Evolutionary conservation across 164 flowering plant species (phyloP).

Genomic region (Tinospora cordifolia): DNA sequence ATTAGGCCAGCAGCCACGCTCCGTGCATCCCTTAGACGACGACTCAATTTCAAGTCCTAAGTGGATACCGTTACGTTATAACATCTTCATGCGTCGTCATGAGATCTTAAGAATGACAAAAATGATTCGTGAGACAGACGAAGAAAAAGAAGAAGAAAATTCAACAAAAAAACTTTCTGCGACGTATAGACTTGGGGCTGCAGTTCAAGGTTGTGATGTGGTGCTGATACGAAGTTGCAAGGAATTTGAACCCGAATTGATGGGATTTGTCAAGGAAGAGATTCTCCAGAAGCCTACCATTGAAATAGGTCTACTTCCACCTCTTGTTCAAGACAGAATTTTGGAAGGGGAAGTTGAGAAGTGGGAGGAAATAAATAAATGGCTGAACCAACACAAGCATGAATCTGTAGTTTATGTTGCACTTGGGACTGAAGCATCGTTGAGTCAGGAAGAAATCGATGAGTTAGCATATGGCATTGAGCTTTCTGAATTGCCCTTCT

Average conservation of each 20-base stretch:
- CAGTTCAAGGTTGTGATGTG: neutral
- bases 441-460: conserved; percentile 18
- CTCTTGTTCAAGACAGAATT: neutral
- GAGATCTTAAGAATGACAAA: conserved; percentile 7
- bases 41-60: neutral
- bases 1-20: neutral
- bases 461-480: conserved; percentile 26
- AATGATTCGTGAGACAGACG: no score
- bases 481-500: conserved; percentile 25
- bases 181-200: neutral
- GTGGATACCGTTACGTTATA: conserved; percentile 11
- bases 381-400: conserved; percentile 10
- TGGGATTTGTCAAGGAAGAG: conserved; percentile 2
- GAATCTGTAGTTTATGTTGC: conserved; percentile 24
- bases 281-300: conserved; percentile 12
- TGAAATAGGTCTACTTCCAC: conserved; percentile 15
- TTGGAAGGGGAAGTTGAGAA: neutral
- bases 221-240: conserved; percentile 10
- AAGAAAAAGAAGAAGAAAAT: neutral
- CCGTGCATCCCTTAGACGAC: neutral
- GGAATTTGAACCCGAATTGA: conserved; percentile 15
- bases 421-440: conserved; percentile 23
- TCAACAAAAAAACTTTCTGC: conserved; percentile 10
- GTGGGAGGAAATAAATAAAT: conserved; percentile 7
- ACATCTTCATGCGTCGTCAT: neutral